phyloP scores from a whole-genome alignment of 2,329 filamentous ascomycete genomes.

The Boeremia exigua region DNA sequence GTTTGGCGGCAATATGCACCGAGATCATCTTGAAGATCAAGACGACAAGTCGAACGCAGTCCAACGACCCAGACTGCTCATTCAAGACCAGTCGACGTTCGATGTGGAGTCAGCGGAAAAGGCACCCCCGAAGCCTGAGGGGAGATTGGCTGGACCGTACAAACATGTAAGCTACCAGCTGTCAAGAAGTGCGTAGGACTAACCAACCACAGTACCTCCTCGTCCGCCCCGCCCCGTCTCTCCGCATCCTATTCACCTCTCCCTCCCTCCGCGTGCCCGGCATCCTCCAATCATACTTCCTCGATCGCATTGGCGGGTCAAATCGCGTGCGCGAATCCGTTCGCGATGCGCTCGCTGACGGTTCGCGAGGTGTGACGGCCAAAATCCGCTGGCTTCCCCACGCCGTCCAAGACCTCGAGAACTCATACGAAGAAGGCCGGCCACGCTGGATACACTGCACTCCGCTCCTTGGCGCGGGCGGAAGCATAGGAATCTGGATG shows the following conservation, averaged over 20 bases:
- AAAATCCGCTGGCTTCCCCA: slow-evolving; percentile 71
- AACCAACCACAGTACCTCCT: slow-evolving; percentile 52
- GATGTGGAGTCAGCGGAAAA: slow-evolving; percentile 29
- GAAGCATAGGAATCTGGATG: slow-evolving; percentile 79
- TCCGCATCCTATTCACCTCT: slow-evolving; percentile 58
- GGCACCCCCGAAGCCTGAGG: slow-evolving; percentile 28
- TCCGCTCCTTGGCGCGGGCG: slow-evolving; percentile 70
- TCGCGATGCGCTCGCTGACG: slow-evolving; percentile 67
- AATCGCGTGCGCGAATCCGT: slow-evolving; percentile 61
- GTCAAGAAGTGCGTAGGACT: not conserved
- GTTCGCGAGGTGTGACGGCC: slow-evolving; percentile 71
- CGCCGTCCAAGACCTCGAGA: slow-evolving; percentile 44
- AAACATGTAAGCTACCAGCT: slow-evolving; percentile 57
- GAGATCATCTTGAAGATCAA: slow-evolving; percentile 57
- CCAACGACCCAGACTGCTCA: slow-evolving; percentile 54
- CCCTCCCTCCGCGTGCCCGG: slow-evolving; percentile 58
- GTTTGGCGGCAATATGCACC: slow-evolving; percentile 69
- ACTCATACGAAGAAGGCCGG: slow-evolving; percentile 62
- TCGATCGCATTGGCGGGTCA: slow-evolving; percentile 58
- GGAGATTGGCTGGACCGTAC: slow-evolving; percentile 57
- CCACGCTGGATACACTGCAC: slow-evolving; percentile 80
- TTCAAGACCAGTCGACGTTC: slow-evolving; percentile 54
- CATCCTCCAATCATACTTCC: slow-evolving; percentile 57
- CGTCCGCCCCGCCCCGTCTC: slow-evolving; percentile 55
- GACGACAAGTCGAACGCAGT: slow-evolving; percentile 45